A percentile compares a stretch with the other conserved stretches of the same genome.
phyloP scores from a whole-genome alignment of 225 moss, liverwort and hornwort genomes.

The Bryoerythrophyllum caledonicum region DNA sequence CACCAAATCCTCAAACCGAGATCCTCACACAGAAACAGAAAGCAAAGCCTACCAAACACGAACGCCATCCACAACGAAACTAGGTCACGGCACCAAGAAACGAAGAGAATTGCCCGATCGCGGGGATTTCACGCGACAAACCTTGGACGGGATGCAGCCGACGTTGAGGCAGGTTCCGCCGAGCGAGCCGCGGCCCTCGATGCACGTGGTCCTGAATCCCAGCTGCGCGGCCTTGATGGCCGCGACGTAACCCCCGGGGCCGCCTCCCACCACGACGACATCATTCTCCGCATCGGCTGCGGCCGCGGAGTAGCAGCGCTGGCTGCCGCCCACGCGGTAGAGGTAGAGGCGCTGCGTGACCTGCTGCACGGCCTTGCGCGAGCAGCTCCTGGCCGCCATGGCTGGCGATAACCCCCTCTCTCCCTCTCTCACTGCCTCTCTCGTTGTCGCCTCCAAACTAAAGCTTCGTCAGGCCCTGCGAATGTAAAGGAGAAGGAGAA shows the following conservation, averaged over 20 bases:
- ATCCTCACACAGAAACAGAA: neutral
- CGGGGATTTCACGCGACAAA: slow-evolving; percentile 23
- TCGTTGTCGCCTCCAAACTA: neutral
- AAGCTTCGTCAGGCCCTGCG: neutral
- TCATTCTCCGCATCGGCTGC: slow-evolving; percentile 59
- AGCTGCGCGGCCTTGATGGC: slow-evolving; percentile 97
- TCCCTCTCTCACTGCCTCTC: neutral
- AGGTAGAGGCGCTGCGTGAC: slow-evolving; percentile 42
- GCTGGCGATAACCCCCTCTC: slow-evolving; percentile 13
- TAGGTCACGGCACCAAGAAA: slow-evolving; percentile 15
- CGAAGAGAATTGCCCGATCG: neutral
- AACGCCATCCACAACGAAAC: neutral
- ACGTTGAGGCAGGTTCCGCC: slow-evolving; percentile 97
- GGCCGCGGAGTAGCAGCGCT: slow-evolving; percentile 56
- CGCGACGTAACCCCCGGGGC: slow-evolving; percentile 90
- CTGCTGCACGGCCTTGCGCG: slow-evolving; percentile 63
- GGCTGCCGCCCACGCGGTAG: slow-evolving; percentile 27
- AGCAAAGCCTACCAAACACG: neutral
- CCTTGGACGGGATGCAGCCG: slow-evolving; percentile 98
- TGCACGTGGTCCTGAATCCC: slow-evolving; percentile 88
- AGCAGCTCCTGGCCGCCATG: slow-evolving; percentile 75
- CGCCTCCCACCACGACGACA: slow-evolving; percentile 80
- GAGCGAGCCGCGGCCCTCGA: slow-evolving; percentile 80
- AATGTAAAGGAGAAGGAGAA: neutral
- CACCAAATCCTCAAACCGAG: neutral